Conservation (phyloP, 202 grass and related monocot species). For the Carex arenaria region DNA sequence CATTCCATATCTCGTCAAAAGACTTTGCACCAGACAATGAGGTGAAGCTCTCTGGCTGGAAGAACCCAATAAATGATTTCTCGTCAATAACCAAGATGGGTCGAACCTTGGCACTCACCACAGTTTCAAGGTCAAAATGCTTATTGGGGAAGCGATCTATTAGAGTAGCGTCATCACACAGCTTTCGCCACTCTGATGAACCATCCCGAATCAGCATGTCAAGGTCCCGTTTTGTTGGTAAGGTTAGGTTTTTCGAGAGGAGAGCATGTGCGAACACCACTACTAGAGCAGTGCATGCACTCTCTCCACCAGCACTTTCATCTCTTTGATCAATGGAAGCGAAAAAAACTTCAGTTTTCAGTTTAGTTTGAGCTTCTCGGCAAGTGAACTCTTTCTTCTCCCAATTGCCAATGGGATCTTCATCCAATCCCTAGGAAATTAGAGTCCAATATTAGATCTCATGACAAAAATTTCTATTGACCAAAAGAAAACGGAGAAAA, state of each 20-base stretch:
- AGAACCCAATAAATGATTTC: constrained; percentile 86
- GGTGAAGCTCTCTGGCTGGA: constrained; percentile 87
- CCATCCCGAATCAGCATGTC: constrained; percentile 81
- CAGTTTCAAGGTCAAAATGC: constrained; percentile 94
- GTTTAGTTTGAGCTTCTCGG: constrained; percentile 68
- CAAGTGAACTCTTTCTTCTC: constrained; percentile 65
- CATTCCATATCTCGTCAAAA: constrained; percentile 80
- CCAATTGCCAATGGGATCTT: constrained; percentile 47
- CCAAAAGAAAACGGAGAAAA: not conserved
- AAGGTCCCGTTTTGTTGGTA: constrained; percentile 52
- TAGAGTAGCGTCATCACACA: constrained; percentile 50
- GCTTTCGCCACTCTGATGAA: constrained; percentile 75
- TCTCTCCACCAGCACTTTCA: constrained; percentile 81
- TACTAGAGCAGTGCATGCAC: constrained; percentile 90
- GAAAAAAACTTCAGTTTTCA: constrained; percentile 70
- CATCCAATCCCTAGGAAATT: constrained; percentile 26
- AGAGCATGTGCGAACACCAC: constrained; percentile 69
- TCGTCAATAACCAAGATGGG: constrained; percentile 61
- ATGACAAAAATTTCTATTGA: not conserved
- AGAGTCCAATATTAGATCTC: not conserved
- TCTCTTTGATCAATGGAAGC: constrained; percentile 97
- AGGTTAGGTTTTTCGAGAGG: constrained; percentile 40
- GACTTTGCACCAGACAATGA: constrained; percentile 80
- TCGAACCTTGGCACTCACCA: constrained; percentile 48
- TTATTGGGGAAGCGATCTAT: constrained; percentile 73